Base-by-base conservation (phyloP, 805 yeast genomes). In the Middelhovenomyces tepae region DNA sequence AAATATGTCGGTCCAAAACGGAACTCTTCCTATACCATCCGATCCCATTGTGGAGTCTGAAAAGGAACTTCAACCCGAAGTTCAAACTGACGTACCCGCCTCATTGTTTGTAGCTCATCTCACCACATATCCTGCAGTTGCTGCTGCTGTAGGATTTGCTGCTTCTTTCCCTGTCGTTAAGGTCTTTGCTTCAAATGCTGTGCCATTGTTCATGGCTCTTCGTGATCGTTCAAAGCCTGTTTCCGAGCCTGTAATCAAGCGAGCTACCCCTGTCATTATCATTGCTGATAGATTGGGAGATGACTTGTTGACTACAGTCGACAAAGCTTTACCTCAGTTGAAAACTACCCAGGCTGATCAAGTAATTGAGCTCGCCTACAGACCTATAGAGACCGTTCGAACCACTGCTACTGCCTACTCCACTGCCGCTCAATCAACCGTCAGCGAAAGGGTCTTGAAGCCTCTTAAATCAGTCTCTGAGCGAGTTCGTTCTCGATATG, bases 141-240 rank as follows among this genome's bases (percentile, higher is more conserved):
- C 76, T 9, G 78, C 79, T 5, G 42, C 73, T 31, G 71, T 71
- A 33, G 79, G 79, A 3, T 54, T 74, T 41, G 48, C 71, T 27
- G 73, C 76, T 10, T 72, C 79, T 9, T 68, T 71, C 47, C 79
- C 80, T 13, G 64, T 69, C 19, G 65, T 66, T 36, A 72, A 73
- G 50, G 58, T 73, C 28, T 71, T 75, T 51, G 67, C 73, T 3
- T 71, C 79, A 8, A 74, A 74, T 52, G 75, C 75, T 20, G 67
- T 75, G 26, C 81, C 81, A 7, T 52, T 75, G 29, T 45, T 74
- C 46, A 68, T 71, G 52, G 65, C 54, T 32, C 36, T 59, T 27
- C 45, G 48, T 36, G 53, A 52, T 34, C 49, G 54, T 17, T 34
- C 51, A 22, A 38, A 42, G 25, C 45, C 50, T 15, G 50, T 54